Base-by-base conservation (phyloP, 441 rosid species). In the Pelargonium australe region DNA sequence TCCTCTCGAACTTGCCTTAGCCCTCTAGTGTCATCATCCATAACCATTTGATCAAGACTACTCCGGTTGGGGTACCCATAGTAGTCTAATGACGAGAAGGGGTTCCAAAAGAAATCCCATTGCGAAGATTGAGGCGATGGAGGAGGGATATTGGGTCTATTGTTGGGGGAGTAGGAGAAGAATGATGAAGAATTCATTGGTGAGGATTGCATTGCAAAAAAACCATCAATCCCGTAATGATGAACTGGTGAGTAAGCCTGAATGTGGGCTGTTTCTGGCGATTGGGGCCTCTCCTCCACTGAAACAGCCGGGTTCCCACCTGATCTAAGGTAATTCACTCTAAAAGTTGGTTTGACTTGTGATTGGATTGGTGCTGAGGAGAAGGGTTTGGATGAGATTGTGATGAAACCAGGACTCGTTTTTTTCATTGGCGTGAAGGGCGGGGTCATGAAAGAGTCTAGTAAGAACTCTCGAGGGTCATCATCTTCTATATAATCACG, bases 61-160 rank as follows among this genome's bases (percentile, higher is more conserved):
- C 75, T 82, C 49, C 78, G 77, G 65, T 76, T 75, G 63, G 86
- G 85, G 77, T 89, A 92, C 2, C 89, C 92, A 53, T 90, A 90
- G 74, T 87, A 79, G 69, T 95, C 99, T 64, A 91, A 72, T 0
- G 97, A 90, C 1, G 99, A 92, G 68, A 95, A 92, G 5, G 98
- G 98, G 76, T 95, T 92, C 99, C 98, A 95, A 78, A 95, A 95
- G 79, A 85, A 85, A 73, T 95, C 97, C 99, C 99, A 95, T 76
- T 84, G 96, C 0, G 99, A 90, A 64, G 83, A 83, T 79, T 85
- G 99, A 8, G 99, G 99, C 0, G 98, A 89, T 65, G 89, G 87
- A 60, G 96, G 96, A 64, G 92, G 99, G 49, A 95, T 74, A 66
- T 75, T 83, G 60, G 87, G 83, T 71, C 85, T 81, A 41, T 86